These are phyloP conservation scores for Tulasnella sp. DNA, from an alignment of 768 basidiomycete species.

Conservation along the genomic window DNA sequence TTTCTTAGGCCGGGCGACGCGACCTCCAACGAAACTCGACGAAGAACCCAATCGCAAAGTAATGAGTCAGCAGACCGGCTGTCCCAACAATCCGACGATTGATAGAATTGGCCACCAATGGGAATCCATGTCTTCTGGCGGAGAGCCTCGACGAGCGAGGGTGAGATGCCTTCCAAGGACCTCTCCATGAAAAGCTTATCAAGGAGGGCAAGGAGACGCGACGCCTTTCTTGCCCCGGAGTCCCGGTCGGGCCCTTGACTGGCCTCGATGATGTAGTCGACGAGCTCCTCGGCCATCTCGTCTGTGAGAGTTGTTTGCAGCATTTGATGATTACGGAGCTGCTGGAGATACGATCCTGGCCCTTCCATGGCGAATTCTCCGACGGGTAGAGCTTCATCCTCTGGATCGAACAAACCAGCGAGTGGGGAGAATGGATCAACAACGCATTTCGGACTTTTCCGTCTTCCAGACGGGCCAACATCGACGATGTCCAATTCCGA, in stretches of 20 bases:
- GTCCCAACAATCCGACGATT: background rate
- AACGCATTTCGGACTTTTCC: background rate
- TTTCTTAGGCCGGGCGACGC: background rate
- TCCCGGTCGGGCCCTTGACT: background rate
- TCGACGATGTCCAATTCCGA: background rate
- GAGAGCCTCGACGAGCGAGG: background rate
- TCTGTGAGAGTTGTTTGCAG: background rate
- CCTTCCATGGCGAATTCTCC: background rate
- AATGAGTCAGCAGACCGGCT: background rate
- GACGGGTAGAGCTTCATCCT: background rate
- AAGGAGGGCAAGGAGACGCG: background rate
- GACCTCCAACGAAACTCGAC: background rate
- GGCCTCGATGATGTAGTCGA: background rate
- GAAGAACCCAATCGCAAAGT: constrained; percentile 10
- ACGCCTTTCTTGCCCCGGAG: background rate
- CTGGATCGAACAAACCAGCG: background rate
- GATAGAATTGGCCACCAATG: background rate
- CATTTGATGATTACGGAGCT: constrained; percentile 2
- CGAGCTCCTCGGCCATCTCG: background rate
- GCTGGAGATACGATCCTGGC: background rate
- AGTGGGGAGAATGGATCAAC: constrained; percentile 1
- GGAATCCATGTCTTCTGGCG: background rate
- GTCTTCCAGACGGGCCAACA: background rate
- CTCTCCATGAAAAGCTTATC: background rate
- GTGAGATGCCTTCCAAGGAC: background rate